phyloP scores from a whole-genome alignment of 1,284 basidiomycete genomes.

The Tilletiaria anomala region DNA sequence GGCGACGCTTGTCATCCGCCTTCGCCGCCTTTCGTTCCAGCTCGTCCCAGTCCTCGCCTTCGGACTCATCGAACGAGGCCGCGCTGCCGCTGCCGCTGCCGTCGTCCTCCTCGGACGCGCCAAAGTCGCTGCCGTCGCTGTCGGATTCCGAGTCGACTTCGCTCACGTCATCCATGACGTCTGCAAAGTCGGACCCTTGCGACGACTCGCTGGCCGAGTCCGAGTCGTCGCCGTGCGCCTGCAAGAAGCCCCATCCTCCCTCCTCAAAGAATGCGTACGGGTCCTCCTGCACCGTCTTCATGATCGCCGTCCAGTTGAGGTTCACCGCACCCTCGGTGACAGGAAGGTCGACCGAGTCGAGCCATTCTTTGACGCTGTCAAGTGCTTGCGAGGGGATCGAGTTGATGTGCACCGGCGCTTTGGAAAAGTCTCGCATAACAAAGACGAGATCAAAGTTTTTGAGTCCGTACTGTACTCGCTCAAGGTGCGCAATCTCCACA shows the following conservation, averaged over 20 bases:
- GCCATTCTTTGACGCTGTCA: conserved; percentile 50
- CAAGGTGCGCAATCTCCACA: conserved; percentile 89
- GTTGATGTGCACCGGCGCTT: conserved; percentile 54
- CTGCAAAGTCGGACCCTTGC: conserved; percentile 34
- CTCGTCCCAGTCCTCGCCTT: conserved; percentile 81
- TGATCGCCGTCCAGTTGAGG: conserved; percentile 92
- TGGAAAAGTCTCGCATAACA: conserved; percentile 91
- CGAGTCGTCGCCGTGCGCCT: conserved; percentile 15
- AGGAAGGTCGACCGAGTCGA: conserved; percentile 86
- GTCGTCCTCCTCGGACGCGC: conserved; percentile 21
- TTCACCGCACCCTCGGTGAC: conserved; percentile 94
- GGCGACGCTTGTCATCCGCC: conserved; percentile 2
- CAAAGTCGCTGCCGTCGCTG: conserved; percentile 54
- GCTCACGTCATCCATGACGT: conserved; percentile 22
- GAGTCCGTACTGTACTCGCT: conserved; percentile 89
- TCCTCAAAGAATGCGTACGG: conserved; percentile 91
- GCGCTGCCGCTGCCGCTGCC: conserved; percentile 5
- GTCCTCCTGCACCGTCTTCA: conserved; percentile 44
- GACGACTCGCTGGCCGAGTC: conserved; percentile 22
- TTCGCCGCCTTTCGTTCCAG: conserved; percentile 62
- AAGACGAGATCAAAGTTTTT: conserved; percentile 96
- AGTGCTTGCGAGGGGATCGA: conserved; percentile 29
- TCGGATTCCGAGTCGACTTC: conserved; percentile 50
- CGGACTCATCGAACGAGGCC: conserved; percentile 5
- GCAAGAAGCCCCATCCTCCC: conserved; percentile 85